Conservation (phyloP, 768 basidiomycete genomes). For the Xerocomus potaroensis region DNA sequence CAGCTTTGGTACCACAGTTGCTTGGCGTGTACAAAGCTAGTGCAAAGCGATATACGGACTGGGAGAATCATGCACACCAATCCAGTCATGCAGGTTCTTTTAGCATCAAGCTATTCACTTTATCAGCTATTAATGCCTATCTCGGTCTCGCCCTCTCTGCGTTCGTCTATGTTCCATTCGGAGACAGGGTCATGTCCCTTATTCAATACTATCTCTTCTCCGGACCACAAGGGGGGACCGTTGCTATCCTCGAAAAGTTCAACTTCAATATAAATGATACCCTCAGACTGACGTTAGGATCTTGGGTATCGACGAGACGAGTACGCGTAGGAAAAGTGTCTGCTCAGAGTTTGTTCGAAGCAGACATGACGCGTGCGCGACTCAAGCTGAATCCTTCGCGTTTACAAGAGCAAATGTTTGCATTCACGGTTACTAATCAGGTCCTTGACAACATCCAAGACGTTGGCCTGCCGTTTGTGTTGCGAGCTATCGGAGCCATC, state of each 20-base stretch:
- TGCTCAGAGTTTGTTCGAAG: conserved; percentile 42
- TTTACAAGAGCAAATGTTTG: conserved; percentile 89
- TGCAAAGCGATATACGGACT: conserved; percentile 67
- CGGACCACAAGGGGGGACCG: conserved; percentile 10
- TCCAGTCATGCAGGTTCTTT: conserved; percentile 74
- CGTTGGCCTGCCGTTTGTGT: conserved; percentile 74
- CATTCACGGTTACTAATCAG: conserved; percentile 88
- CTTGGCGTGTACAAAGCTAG: conserved; percentile 67
- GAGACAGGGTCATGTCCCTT: conserved; percentile 72
- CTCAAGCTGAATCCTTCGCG: conserved; percentile 63
- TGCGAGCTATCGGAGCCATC: conserved; percentile 53
- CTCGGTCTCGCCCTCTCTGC: conserved; percentile 90
- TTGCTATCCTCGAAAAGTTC: conserved; percentile 19
- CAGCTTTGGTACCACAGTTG: conserved; percentile 74
- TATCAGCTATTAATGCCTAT: conserved; percentile 87
- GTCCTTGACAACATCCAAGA: conserved; percentile 73
- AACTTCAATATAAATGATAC: conserved; percentile 26
- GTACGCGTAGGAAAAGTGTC: conserved; percentile 14
- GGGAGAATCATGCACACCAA: conserved; percentile 90
- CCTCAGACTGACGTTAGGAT: conserved; percentile 26
- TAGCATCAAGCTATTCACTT: conserved; percentile 86
- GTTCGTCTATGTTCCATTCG: conserved; percentile 94
- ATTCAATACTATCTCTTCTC: conserved; percentile 33
- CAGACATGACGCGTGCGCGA: conserved; percentile 45
- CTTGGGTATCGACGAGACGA: conserved; percentile 5